Percentiles rank a stretch among this genome's conserved stretches.
These are phyloP conservation scores for Xerocomus potaroensis DNA, from an alignment of 768 basidiomycete genomes.

Conservation along the genomic window DNA sequence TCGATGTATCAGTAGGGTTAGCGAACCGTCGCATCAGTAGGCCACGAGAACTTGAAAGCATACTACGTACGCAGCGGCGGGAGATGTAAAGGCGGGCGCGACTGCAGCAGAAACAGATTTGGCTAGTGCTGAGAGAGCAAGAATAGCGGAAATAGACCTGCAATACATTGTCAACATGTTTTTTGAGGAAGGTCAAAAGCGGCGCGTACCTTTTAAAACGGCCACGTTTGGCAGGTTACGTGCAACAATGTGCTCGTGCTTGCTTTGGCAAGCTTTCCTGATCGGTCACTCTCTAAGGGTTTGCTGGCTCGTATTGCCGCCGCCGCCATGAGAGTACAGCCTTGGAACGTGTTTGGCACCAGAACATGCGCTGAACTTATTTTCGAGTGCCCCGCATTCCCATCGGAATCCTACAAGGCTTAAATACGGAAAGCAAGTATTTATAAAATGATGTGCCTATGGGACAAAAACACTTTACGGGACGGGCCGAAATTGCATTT, in stretches of 20 bases:
- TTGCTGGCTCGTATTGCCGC: too few relatives aligned
- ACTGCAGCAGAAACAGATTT: slow-evolving; percentile 13
- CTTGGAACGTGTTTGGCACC: too few relatives aligned
- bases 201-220: neutral
- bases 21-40: neutral
- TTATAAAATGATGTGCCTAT: too few relatives aligned
- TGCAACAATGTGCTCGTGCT: neutral
- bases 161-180: neutral
- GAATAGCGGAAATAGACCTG: slow-evolving; percentile 9
- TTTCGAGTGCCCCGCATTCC: too few relatives aligned
- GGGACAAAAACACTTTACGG: too few relatives aligned
- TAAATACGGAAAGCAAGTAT: too few relatives aligned
- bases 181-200: neutral
- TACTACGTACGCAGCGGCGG: slow-evolving; percentile 20
- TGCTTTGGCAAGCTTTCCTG: too few relatives aligned
- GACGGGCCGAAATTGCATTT: too few relatives aligned
- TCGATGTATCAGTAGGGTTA: slow-evolving; percentile 22
- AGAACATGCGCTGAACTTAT: too few relatives aligned
- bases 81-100: slow-evolving; percentile 19
- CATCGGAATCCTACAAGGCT: too few relatives aligned
- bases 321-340: too few relatives aligned
- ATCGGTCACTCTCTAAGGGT: too few relatives aligned
- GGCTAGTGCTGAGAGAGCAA: slow-evolving; percentile 16
- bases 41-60: neutral
- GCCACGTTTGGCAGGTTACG: slow-evolving; percentile 6